Evolutionary conservation across 352 stramenopile species (phyloP), one percentile per base, ranked within the genome.

Genomic region (Phytophthora sp.): DNA sequence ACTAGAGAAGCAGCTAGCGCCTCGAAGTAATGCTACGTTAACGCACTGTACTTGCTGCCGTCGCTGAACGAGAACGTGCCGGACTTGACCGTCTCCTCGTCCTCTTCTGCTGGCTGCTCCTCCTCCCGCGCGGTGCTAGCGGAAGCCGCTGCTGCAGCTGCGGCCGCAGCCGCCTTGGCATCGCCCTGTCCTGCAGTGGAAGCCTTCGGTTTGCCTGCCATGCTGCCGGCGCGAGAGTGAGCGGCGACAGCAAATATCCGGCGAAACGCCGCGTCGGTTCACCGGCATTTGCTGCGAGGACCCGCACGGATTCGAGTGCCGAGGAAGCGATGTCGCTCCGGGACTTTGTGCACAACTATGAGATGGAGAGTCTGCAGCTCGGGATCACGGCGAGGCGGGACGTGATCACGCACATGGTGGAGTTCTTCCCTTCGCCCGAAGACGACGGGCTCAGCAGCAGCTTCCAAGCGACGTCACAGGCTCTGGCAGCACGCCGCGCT

Each of bases 351-450:
- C 82, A 91, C 60, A 56, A 68, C 49, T 91, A 91, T 56, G 82
- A 91, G 74, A 91, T 91, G 82, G 82, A 91, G 72, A 91, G 82
- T 24, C 58, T 91, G 30, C 68, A 82, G 57, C 64, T 89, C 24
- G 82, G 82, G 37, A 80, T 89, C 57, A 91, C 76, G 24, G 79
- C 82, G 11, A 67, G 82, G 17, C 77, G 74, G 37, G 82, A 91
- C 38, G 72, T 91, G 49, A 69, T 77, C 6, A 64, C 68, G 24
- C 68, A 82, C 42, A 68, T 91, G 58, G 46, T 54, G 24, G 46
- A 76, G 8, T 81, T 86, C 53, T 86, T 87, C 63, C 63, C 74
- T 3, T 60, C 64, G 11, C 51, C 49, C 5, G 70, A 77, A 32
- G 72, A 61, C 23, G 60, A 67, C 46, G 54, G 54, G 2, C 61